These are phyloP conservation scores for Lipomyces starkeyi DNA, from an alignment of 805 yeast genomes.

Conservation along the genomic window DNA sequence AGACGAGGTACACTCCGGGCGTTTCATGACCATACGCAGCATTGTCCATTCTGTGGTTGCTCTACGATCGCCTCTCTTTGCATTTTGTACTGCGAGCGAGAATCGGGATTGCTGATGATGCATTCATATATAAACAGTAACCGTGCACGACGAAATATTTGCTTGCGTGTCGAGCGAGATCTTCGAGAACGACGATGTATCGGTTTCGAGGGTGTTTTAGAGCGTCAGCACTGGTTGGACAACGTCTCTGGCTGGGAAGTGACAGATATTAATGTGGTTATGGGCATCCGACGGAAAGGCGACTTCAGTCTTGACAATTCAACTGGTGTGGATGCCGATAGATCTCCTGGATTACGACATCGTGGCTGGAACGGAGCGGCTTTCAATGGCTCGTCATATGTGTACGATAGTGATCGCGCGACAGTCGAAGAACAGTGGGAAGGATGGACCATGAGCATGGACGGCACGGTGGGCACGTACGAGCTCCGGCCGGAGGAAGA, in stretches of 20 bases:
- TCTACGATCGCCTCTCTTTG: constrained; percentile 77
- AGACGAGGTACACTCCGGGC: constrained; percentile 66
- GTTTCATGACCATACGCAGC: constrained; percentile 83
- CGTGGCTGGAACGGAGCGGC: constrained; percentile 1
- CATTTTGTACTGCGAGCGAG: constrained; percentile 70
- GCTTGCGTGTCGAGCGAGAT: constrained; percentile 90
- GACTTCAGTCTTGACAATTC: neutral
- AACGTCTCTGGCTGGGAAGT: constrained; percentile 79
- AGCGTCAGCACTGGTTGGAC: constrained; percentile 69
- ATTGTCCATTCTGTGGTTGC: constrained; percentile 90
- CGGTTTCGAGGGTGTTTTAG: constrained; percentile 78
- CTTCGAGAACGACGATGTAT: constrained; percentile 88
- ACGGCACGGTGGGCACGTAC: constrained; percentile 65
- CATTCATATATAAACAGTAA: constrained; percentile 78
- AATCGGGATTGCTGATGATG: constrained; percentile 59
- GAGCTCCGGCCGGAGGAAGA: constrained; percentile 54
- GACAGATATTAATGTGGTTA: constrained; percentile 75
- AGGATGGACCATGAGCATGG: constrained; percentile 77
- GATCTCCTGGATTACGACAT: neutral
- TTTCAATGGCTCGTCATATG: neutral
- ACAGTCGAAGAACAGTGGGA: constrained; percentile 58
- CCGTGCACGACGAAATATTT: constrained; percentile 77
- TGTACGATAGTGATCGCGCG: neutral
- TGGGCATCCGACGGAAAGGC: constrained; percentile 60
- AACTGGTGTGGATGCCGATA: neutral